Percentiles rank a stretch among this genome's conserved stretches.
Conservation (phyloP, 169 alveolate species). For the Plasmodium blacklocki region DNA sequence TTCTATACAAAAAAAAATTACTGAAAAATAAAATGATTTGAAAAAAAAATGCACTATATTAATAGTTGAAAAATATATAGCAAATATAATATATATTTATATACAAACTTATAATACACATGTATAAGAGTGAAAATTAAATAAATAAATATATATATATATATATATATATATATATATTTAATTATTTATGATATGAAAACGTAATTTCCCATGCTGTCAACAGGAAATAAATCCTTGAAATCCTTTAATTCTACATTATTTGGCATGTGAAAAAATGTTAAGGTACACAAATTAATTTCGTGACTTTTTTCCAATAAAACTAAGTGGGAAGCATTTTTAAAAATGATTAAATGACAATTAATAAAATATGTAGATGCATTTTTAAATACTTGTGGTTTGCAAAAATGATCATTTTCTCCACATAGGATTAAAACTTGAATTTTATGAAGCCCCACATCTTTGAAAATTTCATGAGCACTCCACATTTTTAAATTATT, state of each 20-base stretch:
- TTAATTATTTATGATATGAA: no score
- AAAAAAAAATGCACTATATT: no score
- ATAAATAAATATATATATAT: no score
- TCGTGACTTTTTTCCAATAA: conserved; percentile 43
- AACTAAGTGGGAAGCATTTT: conserved; percentile 74
- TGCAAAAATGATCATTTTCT: conserved; percentile 71
- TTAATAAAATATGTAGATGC: conserved; percentile 41
- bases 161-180: no score
- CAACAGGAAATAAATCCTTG: conserved; percentile 63
- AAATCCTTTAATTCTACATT: conserved; percentile 33
- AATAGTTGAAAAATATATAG: no score
- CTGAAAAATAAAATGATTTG: no score
- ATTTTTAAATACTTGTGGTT: conserved; percentile 47
- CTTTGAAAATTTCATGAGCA: conserved; percentile 78
- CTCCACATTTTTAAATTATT: conserved; percentile 87
- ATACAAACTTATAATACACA: no score
- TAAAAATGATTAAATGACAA: conserved; percentile 69
- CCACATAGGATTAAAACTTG: conserved; percentile 70
- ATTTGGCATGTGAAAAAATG: conserved; percentile 59
- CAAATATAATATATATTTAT: no score
- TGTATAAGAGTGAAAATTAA: no score
- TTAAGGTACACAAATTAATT: conserved; percentile 45
- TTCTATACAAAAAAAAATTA: no score
- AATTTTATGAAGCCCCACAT: conserved; percentile 72
- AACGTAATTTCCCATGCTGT: conserved; percentile 24